These are phyloP conservation scores for Pulveroboletus sp. DNA, from an alignment of 768 basidiomycete species.

Conservation along the genomic window DNA sequence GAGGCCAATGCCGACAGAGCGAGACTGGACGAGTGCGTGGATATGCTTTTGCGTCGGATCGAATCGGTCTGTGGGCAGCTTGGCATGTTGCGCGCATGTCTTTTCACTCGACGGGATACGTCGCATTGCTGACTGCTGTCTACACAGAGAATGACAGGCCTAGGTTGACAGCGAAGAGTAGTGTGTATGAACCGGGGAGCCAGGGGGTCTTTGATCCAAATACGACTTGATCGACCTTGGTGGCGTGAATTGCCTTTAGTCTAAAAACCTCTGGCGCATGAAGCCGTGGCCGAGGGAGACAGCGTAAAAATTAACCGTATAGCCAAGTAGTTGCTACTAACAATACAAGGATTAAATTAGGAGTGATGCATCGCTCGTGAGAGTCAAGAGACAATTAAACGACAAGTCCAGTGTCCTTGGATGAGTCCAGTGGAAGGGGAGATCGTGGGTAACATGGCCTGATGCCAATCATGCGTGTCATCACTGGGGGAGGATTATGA, in stretches of 20 bases:
- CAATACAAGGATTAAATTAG: constrained; percentile 11
- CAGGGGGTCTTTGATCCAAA: neutral
- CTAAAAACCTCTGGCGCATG: neutral
- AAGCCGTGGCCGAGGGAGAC: neutral
- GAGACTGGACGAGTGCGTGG: constrained; percentile 9
- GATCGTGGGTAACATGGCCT: constrained; percentile 7
- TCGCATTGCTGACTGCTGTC: neutral
- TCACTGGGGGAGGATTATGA: neutral
- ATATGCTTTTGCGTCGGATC: constrained; percentile 8
- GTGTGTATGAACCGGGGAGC: neutral
- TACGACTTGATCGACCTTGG: neutral
- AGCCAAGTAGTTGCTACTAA: neutral
- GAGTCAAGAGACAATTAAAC: neutral
- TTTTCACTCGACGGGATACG: neutral
- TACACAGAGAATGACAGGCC: constrained; percentile 9
- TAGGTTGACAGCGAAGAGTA: constrained; percentile 1
- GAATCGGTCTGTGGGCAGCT: constrained; percentile 8
- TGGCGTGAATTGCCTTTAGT: neutral
- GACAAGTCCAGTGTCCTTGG: constrained; percentile 8
- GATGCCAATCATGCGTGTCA: constrained; percentile 13
- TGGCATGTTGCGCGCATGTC: constrained; percentile 10
- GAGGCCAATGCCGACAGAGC: constrained; percentile 15
- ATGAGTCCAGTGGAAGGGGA: neutral
- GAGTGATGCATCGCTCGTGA: neutral
- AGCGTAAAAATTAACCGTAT: neutral